Conservation (phyloP, 176 grass and related monocot genomes). For the Oryza officinalis region DNA sequence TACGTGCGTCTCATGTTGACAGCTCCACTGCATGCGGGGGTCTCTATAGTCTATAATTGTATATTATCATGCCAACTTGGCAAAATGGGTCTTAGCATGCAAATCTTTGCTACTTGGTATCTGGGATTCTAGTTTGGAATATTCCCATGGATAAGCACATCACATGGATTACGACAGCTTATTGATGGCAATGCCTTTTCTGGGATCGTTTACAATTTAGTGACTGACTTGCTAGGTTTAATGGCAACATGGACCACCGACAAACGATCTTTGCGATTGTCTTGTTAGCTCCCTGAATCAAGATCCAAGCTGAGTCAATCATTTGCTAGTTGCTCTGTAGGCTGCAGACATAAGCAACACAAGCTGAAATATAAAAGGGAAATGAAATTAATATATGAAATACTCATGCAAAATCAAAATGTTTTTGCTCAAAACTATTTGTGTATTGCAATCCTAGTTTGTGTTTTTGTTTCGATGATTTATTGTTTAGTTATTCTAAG, state of each 20-base stretch:
- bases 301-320: not conserved
- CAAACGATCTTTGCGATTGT: slow-evolving; percentile 16
- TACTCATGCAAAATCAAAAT: not conserved
- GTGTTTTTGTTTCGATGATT: not conserved
- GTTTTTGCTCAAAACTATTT: not conserved
- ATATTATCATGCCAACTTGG: slow-evolving; percentile 48
- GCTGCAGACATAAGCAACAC: not conserved
- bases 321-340: slow-evolving; percentile 22
- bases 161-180: slow-evolving; percentile 45
- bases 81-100: slow-evolving; percentile 40
- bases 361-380: not conserved
- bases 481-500: not conserved
- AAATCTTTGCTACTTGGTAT: slow-evolving; percentile 44
- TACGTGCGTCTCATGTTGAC: slow-evolving; percentile 36
- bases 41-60: slow-evolving; percentile 38
- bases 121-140: slow-evolving; percentile 64
- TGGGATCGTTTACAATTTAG: slow-evolving; percentile 14
- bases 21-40: slow-evolving; percentile 44
- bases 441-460: not conserved
- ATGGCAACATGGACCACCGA: slow-evolving; percentile 40
- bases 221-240: slow-evolving; percentile 26
- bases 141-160: slow-evolving; percentile 59
- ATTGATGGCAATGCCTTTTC: slow-evolving; percentile 37
- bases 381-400: not conserved
- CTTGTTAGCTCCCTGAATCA: slow-evolving; percentile 28